Conservation (phyloP, 1,284 basidiomycete genomes). For the Hemileia vastatrix region DNA sequence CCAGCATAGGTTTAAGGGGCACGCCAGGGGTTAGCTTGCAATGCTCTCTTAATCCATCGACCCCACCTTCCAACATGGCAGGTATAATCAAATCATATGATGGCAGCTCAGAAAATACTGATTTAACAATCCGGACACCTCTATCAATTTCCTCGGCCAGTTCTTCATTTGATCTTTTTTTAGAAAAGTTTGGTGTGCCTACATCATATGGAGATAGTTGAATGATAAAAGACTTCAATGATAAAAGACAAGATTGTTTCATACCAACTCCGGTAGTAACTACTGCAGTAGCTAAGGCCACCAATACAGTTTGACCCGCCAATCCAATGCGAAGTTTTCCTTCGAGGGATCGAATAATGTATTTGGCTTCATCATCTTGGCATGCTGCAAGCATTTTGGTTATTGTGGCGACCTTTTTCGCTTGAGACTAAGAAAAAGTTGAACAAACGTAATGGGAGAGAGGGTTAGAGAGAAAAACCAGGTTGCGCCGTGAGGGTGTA, state of each 20-base stretch:
- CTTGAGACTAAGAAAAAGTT: slow-evolving; percentile 61
- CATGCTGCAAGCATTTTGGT: slow-evolving; percentile 89
- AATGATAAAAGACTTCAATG: not conserved
- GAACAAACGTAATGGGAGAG: slow-evolving; percentile 26
- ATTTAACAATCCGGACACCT: slow-evolving; percentile 68
- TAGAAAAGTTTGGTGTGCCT: slow-evolving; percentile 55
- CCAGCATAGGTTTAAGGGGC: slow-evolving; percentile 97
- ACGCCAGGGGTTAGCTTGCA: slow-evolving; percentile 88
- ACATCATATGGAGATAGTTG: slow-evolving; percentile 16
- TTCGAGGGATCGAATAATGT: slow-evolving; percentile 87
- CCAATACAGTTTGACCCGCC: slow-evolving; percentile 69
- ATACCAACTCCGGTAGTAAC: slow-evolving; percentile 63
- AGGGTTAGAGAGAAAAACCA: not conserved
- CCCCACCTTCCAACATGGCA: slow-evolving; percentile 68
- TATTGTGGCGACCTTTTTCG: slow-evolving; percentile 89
- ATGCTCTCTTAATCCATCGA: slow-evolving; percentile 58
- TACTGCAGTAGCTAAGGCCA: slow-evolving; percentile 37
- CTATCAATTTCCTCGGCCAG: slow-evolving; percentile 67
- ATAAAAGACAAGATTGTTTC: slow-evolving; percentile 69
- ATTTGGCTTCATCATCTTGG: slow-evolving; percentile 75
- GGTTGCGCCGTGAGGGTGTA: not conserved
- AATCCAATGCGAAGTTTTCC: slow-evolving; percentile 96
- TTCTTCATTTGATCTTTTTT: slow-evolving; percentile 59
- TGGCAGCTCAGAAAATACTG: slow-evolving; percentile 90
- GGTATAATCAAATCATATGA: slow-evolving; percentile 91